These are phyloP conservation scores for Pyropia yezoensis DNA, from an alignment of 23 red algal genomes.

Conservation along the genomic window DNA sequence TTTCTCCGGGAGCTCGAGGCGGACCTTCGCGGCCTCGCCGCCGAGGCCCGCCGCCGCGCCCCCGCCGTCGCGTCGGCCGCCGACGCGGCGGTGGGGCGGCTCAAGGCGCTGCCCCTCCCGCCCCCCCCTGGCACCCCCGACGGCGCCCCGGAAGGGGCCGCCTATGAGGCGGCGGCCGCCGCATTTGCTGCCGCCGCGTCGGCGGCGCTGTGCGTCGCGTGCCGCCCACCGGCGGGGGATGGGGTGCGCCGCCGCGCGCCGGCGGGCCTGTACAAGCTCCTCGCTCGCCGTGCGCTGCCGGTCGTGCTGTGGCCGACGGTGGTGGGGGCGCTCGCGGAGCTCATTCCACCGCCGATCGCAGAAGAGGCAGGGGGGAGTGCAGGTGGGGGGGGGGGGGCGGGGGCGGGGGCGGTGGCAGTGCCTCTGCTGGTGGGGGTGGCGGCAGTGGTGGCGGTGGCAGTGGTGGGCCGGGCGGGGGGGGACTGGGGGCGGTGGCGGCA, in stretches of 20 bases:
- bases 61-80: slow-evolving; percentile 34
- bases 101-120: slow-evolving; percentile 38
- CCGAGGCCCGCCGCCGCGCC: slow-evolving; percentile 20
- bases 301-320: slow-evolving; percentile 5
- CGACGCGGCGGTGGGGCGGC: slow-evolving; percentile 31
- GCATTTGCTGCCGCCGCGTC: slow-evolving; percentile 37
- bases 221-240: not conserved
- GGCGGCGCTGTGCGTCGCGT: not conserved
- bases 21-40: slow-evolving; percentile 45
- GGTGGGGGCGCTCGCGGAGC: slow-evolving; percentile 22
- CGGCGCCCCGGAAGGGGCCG: not conserved
- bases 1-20: slow-evolving; percentile 51
- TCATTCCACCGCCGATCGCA: not conserved
- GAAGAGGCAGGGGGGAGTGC: too few relatives aligned
- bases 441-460: too few relatives aligned
- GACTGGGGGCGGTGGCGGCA: too few relatives aligned
- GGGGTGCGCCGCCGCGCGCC: slow-evolving; percentile 22
- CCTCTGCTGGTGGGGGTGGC: too few relatives aligned
- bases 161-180: slow-evolving; percentile 26
- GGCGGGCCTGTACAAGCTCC: slow-evolving; percentile 26
- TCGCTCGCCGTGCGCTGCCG: slow-evolving; percentile 27
- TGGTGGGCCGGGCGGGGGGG: too few relatives aligned
- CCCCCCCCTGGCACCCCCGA: too few relatives aligned
- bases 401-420: too few relatives aligned
- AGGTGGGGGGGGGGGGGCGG: too few relatives aligned